phyloP scores from a whole-genome alignment of 768 basidiomycete species.

The Boletellus ananiceps region DNA sequence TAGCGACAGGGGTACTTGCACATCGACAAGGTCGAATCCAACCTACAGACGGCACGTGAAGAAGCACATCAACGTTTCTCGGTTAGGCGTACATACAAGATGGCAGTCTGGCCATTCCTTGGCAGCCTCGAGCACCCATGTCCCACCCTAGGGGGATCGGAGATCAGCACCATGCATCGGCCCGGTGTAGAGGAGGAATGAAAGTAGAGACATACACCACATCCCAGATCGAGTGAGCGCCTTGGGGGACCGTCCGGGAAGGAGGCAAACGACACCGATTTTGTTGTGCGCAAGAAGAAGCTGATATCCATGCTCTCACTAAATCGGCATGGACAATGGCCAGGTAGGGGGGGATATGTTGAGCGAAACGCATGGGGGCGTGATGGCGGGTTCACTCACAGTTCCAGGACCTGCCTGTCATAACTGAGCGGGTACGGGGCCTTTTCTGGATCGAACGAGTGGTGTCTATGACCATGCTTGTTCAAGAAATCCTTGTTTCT shows the following conservation, averaged over 20 bases:
- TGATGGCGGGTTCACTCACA: slow-evolving; percentile 42
- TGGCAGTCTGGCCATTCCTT: slow-evolving; percentile 63
- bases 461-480: slow-evolving; percentile 62
- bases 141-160: slow-evolving; percentile 45
- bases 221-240: slow-evolving; percentile 64
- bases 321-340: background rate
- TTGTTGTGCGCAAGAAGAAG: slow-evolving; percentile 44
- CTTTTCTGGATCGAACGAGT: slow-evolving; percentile 67
- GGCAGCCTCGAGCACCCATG: slow-evolving; percentile 70
- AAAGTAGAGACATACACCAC: slow-evolving; percentile 50
- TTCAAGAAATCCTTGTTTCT: slow-evolving; percentile 51
- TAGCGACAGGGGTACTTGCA: slow-evolving; percentile 56
- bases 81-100: slow-evolving; percentile 45
- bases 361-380: background rate
- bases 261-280: slow-evolving; percentile 55
- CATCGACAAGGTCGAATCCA: slow-evolving; percentile 74
- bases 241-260: slow-evolving; percentile 49
- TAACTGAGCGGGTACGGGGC: slow-evolving; percentile 78
- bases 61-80: background rate
- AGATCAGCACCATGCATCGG: background rate
- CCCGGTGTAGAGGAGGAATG: background rate
- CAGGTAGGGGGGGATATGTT: background rate
- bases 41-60: slow-evolving; percentile 41
- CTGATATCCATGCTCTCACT: slow-evolving; percentile 56
- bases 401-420: slow-evolving; percentile 59